Evolutionary conservation across 2,329 filamentous ascomycete genomes (phyloP), one percentile per base, ranked within the genome.

Genomic region (Aspergillus quadricinctus): DNA sequence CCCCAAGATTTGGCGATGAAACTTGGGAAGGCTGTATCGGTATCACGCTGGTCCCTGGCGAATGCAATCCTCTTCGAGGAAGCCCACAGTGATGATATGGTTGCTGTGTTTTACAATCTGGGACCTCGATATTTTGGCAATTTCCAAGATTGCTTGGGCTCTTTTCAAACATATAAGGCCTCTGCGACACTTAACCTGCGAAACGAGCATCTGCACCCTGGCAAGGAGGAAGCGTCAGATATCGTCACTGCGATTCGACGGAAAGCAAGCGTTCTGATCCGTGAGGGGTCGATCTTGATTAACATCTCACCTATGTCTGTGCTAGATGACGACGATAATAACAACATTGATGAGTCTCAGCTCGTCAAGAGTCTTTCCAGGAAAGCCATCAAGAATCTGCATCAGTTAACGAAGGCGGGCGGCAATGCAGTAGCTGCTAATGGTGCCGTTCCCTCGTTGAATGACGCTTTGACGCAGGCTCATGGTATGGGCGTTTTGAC

Each of bases 111-210:
- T 66, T 90, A 88, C 69, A 89, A 92, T 50, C 85, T 99, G 19
- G 93, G 94, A 0, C 89, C 92, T 25, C 86, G 91, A 49, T 99
- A 99, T 65, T 88, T 91, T 68, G 94, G 94, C 17, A 99, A 99
- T 69, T 96, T 96, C 65, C 94, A 99, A 74, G 94, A 99, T 69
- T 94, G 91, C 64, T 81, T 99, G 14, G 94, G 95, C 4, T 93
- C 92, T 1, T 96, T 99, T 67, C 92, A 97, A 69, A 99, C 95
- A 0, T 99, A 99, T 69, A 86, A 89, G 66, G 93, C 94, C 6
- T 97, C 94, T 1, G 93, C 94, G 7, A 87, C 90, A 53, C 78
- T 99, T 41, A 94, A 95, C 57, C 81, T 97, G 53, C 88, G 93
- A 48, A 97, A 97, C 66, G 94, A 99, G 69, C 85, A 92, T 52